Evolutionary conservation across 78 protist species (phyloP).

Genomic region (Speleostelium caveatum): DNA sequence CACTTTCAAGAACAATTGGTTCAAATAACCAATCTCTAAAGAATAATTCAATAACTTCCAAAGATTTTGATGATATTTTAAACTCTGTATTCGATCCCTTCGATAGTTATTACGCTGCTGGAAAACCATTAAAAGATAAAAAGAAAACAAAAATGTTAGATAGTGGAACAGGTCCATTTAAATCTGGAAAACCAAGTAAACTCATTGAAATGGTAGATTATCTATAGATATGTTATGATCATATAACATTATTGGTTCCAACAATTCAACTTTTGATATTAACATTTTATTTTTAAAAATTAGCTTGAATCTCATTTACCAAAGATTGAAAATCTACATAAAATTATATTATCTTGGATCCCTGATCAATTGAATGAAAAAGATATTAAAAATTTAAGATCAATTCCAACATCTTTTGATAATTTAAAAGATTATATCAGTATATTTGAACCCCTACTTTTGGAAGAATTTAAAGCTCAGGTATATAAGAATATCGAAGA

Average conservation of each 20-base stretch:
- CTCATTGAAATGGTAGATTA: too few relatives aligned
- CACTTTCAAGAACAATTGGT: not conserved
- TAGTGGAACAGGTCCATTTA: not conserved
- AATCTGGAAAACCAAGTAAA: not conserved
- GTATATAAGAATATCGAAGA: slow-evolving; percentile 45
- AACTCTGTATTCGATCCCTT: slow-evolving; percentile 8
- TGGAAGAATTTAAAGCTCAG: slow-evolving; percentile 67
- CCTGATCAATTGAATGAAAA: not conserved
- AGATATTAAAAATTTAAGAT: not conserved
- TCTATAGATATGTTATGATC: too few relatives aligned
- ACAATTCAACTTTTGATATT: too few relatives aligned
- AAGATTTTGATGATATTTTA: not conserved
- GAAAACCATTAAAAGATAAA: slow-evolving; percentile 24
- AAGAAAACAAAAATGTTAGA: slow-evolving; percentile 54
- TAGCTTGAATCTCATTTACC: not conserved
- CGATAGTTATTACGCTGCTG: not conserved
- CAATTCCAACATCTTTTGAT: slow-evolving; percentile 46
- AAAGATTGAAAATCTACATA: slow-evolving; percentile 32
- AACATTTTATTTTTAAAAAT: too few relatives aligned
- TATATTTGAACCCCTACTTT: slow-evolving; percentile 69
- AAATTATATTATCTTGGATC: slow-evolving; percentile 27
- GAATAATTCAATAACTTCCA: not conserved
- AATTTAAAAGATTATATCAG: slow-evolving; percentile 41
- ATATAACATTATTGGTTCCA: too few relatives aligned
- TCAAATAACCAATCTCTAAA: not conserved